Conservation (phyloP, 148 eudicot genomes). For the Rhododendron vialii region DNA sequence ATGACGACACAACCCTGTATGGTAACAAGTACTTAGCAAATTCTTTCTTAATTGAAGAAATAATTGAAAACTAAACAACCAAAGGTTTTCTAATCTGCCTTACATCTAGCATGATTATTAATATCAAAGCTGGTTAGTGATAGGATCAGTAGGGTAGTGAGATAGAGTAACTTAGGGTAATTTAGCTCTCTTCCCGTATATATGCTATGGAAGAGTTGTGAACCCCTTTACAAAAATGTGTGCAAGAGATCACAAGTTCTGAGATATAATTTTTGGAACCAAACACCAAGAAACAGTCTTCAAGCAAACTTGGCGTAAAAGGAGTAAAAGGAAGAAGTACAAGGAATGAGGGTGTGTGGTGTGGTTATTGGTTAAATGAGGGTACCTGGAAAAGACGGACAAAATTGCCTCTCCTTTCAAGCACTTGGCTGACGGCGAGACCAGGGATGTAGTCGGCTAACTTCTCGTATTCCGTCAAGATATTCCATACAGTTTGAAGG, state of each 20-base stretch:
- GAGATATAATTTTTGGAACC: not conserved
- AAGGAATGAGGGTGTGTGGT: not conserved
- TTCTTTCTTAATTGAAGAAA: no score
- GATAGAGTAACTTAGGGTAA: not conserved
- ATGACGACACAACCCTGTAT: no score
- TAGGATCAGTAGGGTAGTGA: not conserved
- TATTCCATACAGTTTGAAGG: slow-evolving; percentile 46
- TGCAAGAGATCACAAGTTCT: not conserved
- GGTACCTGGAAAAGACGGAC: slow-evolving; percentile 68
- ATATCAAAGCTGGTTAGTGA: not conserved
- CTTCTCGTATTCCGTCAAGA: slow-evolving; percentile 62
- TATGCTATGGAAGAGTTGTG: not conserved
- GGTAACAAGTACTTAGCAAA: no score
- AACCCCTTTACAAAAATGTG: not conserved
- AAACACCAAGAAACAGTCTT: not conserved
- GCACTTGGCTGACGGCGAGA: slow-evolving; percentile 51
- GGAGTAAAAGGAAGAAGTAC: not conserved
- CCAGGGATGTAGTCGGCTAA: slow-evolving; percentile 66
- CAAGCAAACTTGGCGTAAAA: not conserved
- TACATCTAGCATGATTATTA: not conserved
- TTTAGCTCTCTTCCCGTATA: not conserved
- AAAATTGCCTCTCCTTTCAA: slow-evolving; percentile 42
- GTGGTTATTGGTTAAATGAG: not conserved
- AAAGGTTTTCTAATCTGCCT: not conserved
- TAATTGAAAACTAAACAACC: not conserved